Evolutionary conservation across 176 grass and related monocot species (phyloP).

Genomic region (Lolium multiflorum): DNA sequence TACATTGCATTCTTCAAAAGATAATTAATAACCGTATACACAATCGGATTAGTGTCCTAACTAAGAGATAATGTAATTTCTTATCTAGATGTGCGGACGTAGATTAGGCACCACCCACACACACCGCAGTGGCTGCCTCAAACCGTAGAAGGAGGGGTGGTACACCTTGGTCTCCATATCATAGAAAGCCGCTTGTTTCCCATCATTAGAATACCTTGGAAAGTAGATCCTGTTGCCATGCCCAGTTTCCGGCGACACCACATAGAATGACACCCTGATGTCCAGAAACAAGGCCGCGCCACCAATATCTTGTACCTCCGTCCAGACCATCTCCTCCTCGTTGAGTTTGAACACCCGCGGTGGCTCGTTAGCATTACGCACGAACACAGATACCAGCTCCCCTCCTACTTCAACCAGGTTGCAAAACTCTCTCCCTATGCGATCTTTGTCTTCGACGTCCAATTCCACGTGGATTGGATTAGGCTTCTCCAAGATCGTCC

Average conservation of each 20-base stretch:
- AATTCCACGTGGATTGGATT: neutral
- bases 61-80: too few relatives aligned
- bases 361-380: neutral
- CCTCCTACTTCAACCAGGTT: neutral
- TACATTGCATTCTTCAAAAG: too few relatives aligned
- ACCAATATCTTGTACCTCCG: neutral
- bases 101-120: constrained; percentile 21
- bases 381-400: neutral
- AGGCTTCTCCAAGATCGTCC: constrained; percentile 5
- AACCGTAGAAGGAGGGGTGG: neutral
- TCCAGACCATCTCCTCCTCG: neutral
- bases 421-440: neutral
- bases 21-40: too few relatives aligned
- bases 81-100: neutral
- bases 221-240: constrained; percentile 1
- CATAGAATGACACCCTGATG: neutral
- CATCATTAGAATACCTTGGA: neutral
- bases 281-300: constrained; percentile 22
- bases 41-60: too few relatives aligned
- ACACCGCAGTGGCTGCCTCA: neutral
- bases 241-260: neutral
- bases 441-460: neutral
- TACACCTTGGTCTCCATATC: constrained; percentile 3
- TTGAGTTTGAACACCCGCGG: neutral
- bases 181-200: neutral